A percentile compares a stretch with the other conserved stretches of the same genome.
phyloP scores from a whole-genome alignment of 257 asterid species.

The Nicotiana sylvestris region DNA sequence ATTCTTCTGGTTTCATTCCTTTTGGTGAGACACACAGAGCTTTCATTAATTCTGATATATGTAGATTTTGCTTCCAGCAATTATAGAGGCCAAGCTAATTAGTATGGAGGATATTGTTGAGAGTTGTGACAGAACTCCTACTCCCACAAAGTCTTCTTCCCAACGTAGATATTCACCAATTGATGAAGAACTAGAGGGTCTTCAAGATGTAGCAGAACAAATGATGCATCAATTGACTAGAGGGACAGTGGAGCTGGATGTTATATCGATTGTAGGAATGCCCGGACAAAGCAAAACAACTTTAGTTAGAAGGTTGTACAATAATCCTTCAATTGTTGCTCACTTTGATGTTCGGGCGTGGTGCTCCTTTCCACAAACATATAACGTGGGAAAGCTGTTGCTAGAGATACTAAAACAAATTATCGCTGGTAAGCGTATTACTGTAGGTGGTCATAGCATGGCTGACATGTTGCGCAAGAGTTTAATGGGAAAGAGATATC shows the following conservation, averaged over 20 bases:
- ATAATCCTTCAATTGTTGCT: rapidly evolving
- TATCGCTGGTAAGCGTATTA: neutral
- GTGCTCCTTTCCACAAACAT: slow-evolving; percentile 11
- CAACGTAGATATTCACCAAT: neutral
- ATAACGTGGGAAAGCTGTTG: neutral
- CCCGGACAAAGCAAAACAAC: slow-evolving; percentile 18
- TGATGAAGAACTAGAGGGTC: neutral
- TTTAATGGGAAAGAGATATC: neutral
- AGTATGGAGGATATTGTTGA: slow-evolving; percentile 2
- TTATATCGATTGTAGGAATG: slow-evolving; percentile 21
- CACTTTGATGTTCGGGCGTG: slow-evolving; percentile 14
- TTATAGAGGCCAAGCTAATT: neutral
- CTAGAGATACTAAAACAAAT: slow-evolving; percentile 11
- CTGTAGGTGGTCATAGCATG: neutral
- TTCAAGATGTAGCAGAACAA: neutral
- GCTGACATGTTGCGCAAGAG: neutral
- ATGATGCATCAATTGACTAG: neutral
- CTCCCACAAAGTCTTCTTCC: neutral
- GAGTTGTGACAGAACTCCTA: neutral
- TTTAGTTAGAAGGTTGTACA: slow-evolving; percentile 5
- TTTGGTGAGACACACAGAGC: neutral
- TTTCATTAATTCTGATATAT: neutral
- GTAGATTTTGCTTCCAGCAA: neutral
- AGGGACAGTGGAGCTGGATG: neutral
- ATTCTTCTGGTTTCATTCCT: neutral